Percentiles rank a stretch among this genome's conserved stretches.
Evolutionary conservation across 2,329 filamentous ascomycete species (phyloP).

Genomic region (Clonostachys sp.): DNA sequence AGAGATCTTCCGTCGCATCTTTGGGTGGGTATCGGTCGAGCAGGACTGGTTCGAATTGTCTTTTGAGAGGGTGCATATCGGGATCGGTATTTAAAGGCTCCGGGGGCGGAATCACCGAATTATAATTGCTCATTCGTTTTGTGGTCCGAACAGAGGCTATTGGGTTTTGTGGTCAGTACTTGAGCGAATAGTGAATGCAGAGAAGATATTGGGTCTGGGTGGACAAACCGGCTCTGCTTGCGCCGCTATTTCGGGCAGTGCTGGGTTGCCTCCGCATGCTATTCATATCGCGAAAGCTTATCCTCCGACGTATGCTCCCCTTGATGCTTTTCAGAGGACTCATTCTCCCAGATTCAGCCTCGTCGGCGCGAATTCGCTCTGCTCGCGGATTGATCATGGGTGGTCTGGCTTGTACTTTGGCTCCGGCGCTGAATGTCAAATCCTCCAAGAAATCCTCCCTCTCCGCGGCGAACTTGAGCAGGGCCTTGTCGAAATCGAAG

Average conservation of each 20-base stretch:
- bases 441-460: conserved; percentile 91
- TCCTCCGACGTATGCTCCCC: conserved; percentile 87
- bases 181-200: neutral
- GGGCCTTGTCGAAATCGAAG: conserved; percentile 88
- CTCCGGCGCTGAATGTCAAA: conserved; percentile 81
- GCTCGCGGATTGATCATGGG: conserved; percentile 75
- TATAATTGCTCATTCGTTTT: conserved; percentile 91
- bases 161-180: conserved; percentile 3
- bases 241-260: conserved; percentile 64
- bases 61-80: conserved; percentile 91
- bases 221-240: conserved; percentile 34
- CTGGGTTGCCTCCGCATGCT: conserved; percentile 85
- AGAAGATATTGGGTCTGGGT: neutral
- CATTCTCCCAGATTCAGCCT: conserved; percentile 47
- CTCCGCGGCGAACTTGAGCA: conserved; percentile 94
- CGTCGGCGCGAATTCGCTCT: conserved; percentile 76
- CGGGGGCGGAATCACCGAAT: conserved; percentile 91
- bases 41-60: conserved; percentile 92
- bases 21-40: conserved; percentile 91
- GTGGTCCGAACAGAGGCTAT: conserved; percentile 68
- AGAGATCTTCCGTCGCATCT: conserved; percentile 72
- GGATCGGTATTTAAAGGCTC: conserved; percentile 86
- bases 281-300: conserved; percentile 93
- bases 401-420: conserved; percentile 64
- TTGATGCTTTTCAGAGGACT: conserved; percentile 57